Conservation (phyloP, 2,329 filamentous ascomycete genomes). For the Myriosclerotinia scirpicola region DNA sequence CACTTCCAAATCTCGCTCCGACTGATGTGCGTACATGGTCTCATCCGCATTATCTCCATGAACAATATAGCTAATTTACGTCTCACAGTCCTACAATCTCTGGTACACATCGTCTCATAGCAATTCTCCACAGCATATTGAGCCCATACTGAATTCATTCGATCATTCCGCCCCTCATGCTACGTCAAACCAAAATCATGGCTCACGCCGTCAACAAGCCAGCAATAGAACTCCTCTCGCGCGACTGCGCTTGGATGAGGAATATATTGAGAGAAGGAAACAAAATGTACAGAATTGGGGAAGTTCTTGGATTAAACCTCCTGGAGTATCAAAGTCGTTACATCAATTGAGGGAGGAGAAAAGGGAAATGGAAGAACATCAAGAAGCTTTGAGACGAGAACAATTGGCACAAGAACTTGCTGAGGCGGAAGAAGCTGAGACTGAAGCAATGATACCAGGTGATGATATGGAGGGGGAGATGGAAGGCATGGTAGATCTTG, state of each 20-base stretch:
- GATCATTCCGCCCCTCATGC: slow-evolving; percentile 26
- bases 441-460: slow-evolving; percentile 43
- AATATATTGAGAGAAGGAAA: slow-evolving; percentile 72
- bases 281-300: slow-evolving; percentile 84
- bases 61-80: slow-evolving; percentile 12
- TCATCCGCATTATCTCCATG: slow-evolving; percentile 23
- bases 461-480: slow-evolving; percentile 41
- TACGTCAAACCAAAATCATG: slow-evolving; percentile 30
- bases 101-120: slow-evolving; percentile 65
- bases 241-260: slow-evolving; percentile 73
- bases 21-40: slow-evolving; percentile 58
- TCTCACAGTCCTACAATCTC: slow-evolving; percentile 63
- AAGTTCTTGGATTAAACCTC: slow-evolving; percentile 85
- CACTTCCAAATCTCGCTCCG: slow-evolving; percentile 66
- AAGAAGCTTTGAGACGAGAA: slow-evolving; percentile 70
- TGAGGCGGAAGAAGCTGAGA: slow-evolving; percentile 56
- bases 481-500: slow-evolving; percentile 61
- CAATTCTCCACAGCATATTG: slow-evolving; percentile 40
- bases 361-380: slow-evolving; percentile 82
- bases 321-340: slow-evolving; percentile 83
- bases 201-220: slow-evolving; percentile 46
- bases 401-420: slow-evolving; percentile 72
- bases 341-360: slow-evolving; percentile 88
- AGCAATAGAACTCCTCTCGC: slow-evolving; percentile 63
- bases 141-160: slow-evolving; percentile 37